Conservation (phyloP, 2,329 filamentous ascomycete genomes). For the Tolypocladium cylindrosporum region DNA sequence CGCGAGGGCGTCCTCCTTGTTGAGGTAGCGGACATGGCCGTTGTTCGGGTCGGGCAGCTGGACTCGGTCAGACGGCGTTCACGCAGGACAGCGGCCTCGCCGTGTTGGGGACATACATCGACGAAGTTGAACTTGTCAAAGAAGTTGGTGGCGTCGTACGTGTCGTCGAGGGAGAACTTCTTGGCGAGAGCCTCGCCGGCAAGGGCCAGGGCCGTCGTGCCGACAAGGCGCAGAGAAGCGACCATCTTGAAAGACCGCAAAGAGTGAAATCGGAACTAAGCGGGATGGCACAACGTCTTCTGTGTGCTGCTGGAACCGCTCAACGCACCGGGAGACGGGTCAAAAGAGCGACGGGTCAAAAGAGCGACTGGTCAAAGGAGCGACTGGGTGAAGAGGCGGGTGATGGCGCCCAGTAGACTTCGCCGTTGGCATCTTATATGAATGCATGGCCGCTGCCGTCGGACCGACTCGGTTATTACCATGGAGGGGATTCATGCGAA, state of each 20-base stretch:
- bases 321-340: neutral
- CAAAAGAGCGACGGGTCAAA: neutral
- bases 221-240: conserved; percentile 28
- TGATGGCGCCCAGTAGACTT: neutral
- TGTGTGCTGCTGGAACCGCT: neutral
- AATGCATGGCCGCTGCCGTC: neutral
- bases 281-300: neutral
- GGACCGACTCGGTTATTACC: neutral
- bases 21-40: conserved; percentile 52
- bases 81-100: neutral
- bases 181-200: conserved; percentile 20
- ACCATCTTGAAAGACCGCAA: conserved; percentile 16
- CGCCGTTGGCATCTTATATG: neutral
- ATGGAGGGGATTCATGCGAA: neutral
- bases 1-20: conserved; percentile 9
- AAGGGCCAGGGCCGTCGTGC: conserved; percentile 26
- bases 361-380: neutral
- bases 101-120: conserved; percentile 14
- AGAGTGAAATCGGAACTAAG: neutral
- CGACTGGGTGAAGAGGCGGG: neutral
- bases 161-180: conserved; percentile 27
- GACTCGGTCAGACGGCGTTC: conserved; percentile 5
- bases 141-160: conserved; percentile 33
- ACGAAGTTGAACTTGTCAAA: conserved; percentile 36
- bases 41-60: conserved; percentile 42